Base-by-base conservation (phyloP, 345 rosid species). In the Gossypium australe region DNA sequence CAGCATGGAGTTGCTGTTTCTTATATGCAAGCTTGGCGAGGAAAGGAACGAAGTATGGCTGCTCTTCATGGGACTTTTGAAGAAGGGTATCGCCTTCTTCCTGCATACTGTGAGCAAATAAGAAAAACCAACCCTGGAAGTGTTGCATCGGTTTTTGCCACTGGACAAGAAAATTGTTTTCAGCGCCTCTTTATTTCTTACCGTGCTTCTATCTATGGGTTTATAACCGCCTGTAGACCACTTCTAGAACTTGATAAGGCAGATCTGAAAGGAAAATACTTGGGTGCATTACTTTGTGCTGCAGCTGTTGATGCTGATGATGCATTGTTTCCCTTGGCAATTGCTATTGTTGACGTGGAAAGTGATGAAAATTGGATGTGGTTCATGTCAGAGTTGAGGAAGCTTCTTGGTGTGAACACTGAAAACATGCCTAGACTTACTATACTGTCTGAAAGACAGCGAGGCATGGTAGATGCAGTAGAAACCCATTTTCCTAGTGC, bases 11-110 rank as follows among this genome's bases (percentile, higher is more conserved):
- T 95, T 83, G 94, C 96, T 2, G 99, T 95, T 65, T 95, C 99
- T 74, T 95, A 95, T 78, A 95, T 95, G 99, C 99, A 95, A 82
- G 99, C 99, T 64, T 95, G 99, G 99, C 99, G 99, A 2, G 99
- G 99, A 77, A 95, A 95, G 83, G 99, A 95, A 82, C 90, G 99
- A 16, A 89, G 97, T 82, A 95, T 95, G 99, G 99, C 99, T 58
- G 93, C 99, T 16, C 99, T 95, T 80, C 98, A 95, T 61, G 99
- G 99, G 41, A 95, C 99, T 53, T 95, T 83, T 71, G 99, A 95
- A 81, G 99, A 95, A 87, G 99, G 99, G 25, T 95, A 86, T 82
- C 87, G 86, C 70, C 86, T 93, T 79, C 97, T 95, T 63, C 97
- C 99, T 77, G 86, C 89, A 12, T 95, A 95, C 57, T 95, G 97